Evolutionary conservation across 2,329 filamentous ascomycete genomes (phyloP).

Genomic region (Xylaria sp.): DNA sequence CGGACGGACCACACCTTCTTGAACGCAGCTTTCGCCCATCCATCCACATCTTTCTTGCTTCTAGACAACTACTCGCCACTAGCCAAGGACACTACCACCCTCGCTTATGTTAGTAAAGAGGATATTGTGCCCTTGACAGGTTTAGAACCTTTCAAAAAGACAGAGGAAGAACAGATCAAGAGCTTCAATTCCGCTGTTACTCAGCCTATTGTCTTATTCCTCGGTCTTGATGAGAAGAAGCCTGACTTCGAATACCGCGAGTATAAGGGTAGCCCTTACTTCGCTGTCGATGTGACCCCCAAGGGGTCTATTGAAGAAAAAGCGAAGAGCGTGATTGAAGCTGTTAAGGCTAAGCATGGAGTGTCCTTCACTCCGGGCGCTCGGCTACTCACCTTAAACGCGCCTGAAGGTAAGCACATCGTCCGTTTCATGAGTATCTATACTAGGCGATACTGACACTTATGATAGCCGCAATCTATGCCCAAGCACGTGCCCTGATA

Average conservation of each 20-base stretch:
- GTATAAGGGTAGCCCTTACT: constrained; percentile 85
- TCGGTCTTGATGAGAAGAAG: constrained; percentile 79
- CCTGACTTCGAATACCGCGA: constrained; percentile 70
- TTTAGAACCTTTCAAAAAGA: constrained; percentile 73
- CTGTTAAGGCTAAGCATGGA: constrained; percentile 68
- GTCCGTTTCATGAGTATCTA: background rate
- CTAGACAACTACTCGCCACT: constrained; percentile 84
- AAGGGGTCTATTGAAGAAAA: constrained; percentile 70
- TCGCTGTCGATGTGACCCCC: constrained; percentile 89
- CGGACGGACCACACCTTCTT: constrained; percentile 78
- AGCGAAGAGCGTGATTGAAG: constrained; percentile 69
- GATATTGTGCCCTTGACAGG: constrained; percentile 80
- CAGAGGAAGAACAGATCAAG: constrained; percentile 78
- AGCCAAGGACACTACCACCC: constrained; percentile 66
- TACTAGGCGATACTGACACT: constrained; percentile 6
- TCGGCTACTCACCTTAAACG: constrained; percentile 57
- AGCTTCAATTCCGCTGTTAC: constrained; percentile 78
- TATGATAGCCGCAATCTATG: constrained; percentile 83
- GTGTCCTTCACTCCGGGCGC: constrained; percentile 72
- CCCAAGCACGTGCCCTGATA: constrained; percentile 85
- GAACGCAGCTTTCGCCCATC: constrained; percentile 72
- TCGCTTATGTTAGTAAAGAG: constrained; percentile 75
- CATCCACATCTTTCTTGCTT: constrained; percentile 77
- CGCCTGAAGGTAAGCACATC: constrained; percentile 57
- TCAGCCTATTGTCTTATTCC: constrained; percentile 79